Conservation (phyloP, 1,139 yeast genomes). For the Cylindricascospora bacillispora region DNA sequence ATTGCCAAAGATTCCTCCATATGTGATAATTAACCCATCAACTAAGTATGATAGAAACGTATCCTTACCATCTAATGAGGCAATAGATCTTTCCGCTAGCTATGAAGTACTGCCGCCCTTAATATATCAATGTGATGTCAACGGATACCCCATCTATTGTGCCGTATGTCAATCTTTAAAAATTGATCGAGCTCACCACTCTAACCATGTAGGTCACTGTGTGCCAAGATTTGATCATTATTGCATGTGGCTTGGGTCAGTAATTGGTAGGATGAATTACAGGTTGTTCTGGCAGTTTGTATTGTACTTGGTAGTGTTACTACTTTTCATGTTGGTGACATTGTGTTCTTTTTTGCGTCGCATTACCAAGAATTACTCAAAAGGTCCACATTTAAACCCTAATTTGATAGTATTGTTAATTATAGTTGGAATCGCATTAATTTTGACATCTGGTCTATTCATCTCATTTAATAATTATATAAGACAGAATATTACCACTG, state of each 20-base stretch:
- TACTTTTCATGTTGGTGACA: conserved; percentile 24
- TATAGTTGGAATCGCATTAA: conserved; percentile 31
- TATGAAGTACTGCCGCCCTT: conserved; percentile 30
- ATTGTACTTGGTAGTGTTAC: conserved; percentile 27
- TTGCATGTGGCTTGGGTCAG: conserved; percentile 50
- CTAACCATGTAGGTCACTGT: conserved; percentile 34
- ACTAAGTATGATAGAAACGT: conserved; percentile 1
- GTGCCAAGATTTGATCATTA: conserved; percentile 53
- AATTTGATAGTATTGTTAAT: conserved; percentile 36
- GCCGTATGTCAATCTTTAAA: conserved; percentile 41
- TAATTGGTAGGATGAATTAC: conserved; percentile 46
- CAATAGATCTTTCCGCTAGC: background rate
- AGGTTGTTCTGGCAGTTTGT: conserved; percentile 39
- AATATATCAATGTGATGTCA: conserved; percentile 42
- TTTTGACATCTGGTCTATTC: conserved; percentile 32
- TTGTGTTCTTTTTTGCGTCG: conserved; percentile 23
- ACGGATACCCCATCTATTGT: conserved; percentile 56
- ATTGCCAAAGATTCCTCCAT: conserved; percentile 19
- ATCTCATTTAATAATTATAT: conserved; percentile 31
- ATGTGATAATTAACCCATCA: conserved; percentile 6
- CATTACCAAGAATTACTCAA: conserved; percentile 20
- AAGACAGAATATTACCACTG: conserved; percentile 34
- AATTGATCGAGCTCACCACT: conserved; percentile 43
- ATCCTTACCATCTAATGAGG: no score
- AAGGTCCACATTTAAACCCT: conserved; percentile 27